Conservation (phyloP, 176 grass and related monocot species). For the barley (Hordeum vulgare) region DNA sequence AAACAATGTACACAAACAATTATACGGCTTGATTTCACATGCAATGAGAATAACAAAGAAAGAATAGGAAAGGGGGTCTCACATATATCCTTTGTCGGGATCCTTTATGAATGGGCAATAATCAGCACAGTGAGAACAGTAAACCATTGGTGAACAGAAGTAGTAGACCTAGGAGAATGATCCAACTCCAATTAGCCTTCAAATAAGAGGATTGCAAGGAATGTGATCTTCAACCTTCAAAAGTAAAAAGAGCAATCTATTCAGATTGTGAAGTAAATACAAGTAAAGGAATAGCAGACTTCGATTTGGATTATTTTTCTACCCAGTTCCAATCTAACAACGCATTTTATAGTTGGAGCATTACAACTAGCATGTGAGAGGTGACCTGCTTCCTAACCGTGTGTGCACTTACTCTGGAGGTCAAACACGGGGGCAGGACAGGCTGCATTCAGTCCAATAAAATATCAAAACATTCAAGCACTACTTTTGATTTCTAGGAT, state of each 20-base stretch:
- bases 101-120: conserved; percentile 42
- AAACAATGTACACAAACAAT: background rate
- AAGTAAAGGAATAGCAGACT: background rate
- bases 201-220: background rate
- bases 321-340: background rate
- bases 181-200: conserved; percentile 12
- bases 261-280: background rate
- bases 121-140: conserved; percentile 64
- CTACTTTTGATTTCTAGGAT: too few species aligned
- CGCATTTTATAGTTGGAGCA: background rate
- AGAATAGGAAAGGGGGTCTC: conserved; percentile 6
- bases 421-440: background rate
- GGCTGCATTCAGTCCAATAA: too few species aligned
- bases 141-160: conserved; percentile 39
- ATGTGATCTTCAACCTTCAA: background rate
- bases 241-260: background rate
- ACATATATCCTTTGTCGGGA: conserved; percentile 78
- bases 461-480: too few species aligned
- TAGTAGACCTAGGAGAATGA: background rate
- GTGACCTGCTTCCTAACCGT: background rate
- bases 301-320: background rate
- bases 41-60: background rate
- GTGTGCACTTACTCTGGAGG: background rate
- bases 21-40: background rate
- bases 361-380: background rate